Evolutionary conservation across 2,329 filamentous ascomycete species (phyloP), one percentile per base, ranked within the genome.

Genomic region (Pseudocercospora vitis): DNA sequence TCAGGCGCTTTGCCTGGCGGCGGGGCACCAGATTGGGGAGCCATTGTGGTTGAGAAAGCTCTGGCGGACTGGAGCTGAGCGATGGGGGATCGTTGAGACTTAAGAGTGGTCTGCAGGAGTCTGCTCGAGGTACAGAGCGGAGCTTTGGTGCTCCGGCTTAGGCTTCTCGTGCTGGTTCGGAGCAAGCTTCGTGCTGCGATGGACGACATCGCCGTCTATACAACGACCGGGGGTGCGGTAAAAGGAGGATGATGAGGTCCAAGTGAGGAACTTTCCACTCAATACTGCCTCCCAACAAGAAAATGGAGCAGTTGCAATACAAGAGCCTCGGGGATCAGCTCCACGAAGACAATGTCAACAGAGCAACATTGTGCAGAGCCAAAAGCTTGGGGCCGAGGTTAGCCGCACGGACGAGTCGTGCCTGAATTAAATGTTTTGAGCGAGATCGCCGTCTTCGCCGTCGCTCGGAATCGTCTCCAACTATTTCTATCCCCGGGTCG

Each of bases 161-260:
- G 49, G 60, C 60, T 64, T 59, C 63, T 62, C 52, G 64, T 55
- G 44, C 63, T 58, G 45, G 63, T 64, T 57, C 65, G 56, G 63
- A 67, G 62, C 62, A 68, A 54, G 60, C 59, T 66, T 46, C 67
- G 77, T 74, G 70, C 74, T 19, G 65, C 66, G 29, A 74, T 68
- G 52, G 63, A 55, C 63, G 71, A 61, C 70, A 69, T 59, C 52
- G 53, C 59, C 48, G 33, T 23, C 37, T 28, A 45, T 24, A 24
- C 45, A 12, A 16, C 26, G 29, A 19, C 16, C 6, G 45, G 52
- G 42, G 32, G 26, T 18, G 18, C n/a, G 18, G 45, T 33, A n/a
- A n/a, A n/a, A n/a, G n/a, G n/a, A n/a, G 26, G 31, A 28, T 18
- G 33, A 21, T 50, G 31, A n/a, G 40, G 21, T 35, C 24, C 44